These are phyloP conservation scores for Vitis rotundifolia DNA, from an alignment of 164 flowering plant species.

Conservation along the genomic window DNA sequence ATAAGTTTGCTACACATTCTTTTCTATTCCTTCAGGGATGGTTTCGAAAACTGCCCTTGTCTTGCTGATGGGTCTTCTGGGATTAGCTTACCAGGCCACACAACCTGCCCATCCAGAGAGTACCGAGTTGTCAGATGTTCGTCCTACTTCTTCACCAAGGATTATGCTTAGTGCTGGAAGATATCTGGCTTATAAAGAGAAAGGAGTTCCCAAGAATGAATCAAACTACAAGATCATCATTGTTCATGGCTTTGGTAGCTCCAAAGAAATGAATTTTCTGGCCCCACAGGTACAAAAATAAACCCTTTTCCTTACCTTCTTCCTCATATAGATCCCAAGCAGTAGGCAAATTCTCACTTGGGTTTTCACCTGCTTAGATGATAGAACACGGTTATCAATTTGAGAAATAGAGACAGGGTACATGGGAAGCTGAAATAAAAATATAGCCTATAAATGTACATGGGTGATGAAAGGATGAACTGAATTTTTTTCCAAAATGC, in stretches of 20 bases:
- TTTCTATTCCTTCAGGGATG: conserved; percentile 14
- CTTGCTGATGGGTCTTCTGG: conserved; percentile 30
- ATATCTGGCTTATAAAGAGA: conserved; percentile 49
- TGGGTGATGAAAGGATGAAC: too few species aligned
- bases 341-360: too few species aligned
- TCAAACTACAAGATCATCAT: conserved; percentile 43
- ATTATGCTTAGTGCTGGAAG: conserved; percentile 52
- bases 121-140: conserved; percentile 18
- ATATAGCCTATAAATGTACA: too few species aligned
- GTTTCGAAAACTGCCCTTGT: conserved; percentile 15
- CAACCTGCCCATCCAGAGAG: conserved; percentile 29
- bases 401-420: too few species aligned
- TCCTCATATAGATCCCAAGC: too few species aligned
- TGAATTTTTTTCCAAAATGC: too few species aligned
- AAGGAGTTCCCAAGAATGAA: conserved; percentile 39
- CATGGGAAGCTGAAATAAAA: too few species aligned
- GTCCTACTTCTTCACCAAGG: conserved; percentile 33
- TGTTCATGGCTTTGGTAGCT: conserved; percentile 50
- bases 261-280: conserved; percentile 35
- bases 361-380: too few species aligned
- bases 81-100: conserved; percentile 31
- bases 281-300: conserved; percentile 22
- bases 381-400: too few species aligned
- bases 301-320: too few species aligned
- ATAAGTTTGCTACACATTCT: not conserved